phyloP scores from a whole-genome alignment of 345 rosid species.

The Stellera chamaejasme region DNA sequence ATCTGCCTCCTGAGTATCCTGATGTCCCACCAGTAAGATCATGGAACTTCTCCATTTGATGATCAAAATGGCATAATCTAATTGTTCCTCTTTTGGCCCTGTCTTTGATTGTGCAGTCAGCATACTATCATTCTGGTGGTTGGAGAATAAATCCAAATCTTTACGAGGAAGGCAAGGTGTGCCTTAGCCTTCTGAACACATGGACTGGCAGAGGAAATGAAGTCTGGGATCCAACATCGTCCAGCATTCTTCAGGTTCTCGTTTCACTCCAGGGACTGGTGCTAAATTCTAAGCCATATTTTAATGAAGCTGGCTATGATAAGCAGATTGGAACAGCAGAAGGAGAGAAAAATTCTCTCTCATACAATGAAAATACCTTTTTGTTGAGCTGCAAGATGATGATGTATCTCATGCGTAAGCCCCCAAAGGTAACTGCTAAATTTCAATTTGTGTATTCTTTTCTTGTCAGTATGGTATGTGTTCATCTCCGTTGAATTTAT shows the following conservation, averaged over 20 bases:
- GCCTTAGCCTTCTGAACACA: slow-evolving; percentile 96
- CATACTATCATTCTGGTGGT: slow-evolving; percentile 94
- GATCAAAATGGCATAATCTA: not conserved
- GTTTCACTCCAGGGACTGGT: slow-evolving; percentile 98
- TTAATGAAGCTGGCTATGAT: slow-evolving; percentile 98
- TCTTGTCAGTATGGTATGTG: not conserved
- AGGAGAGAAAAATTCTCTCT: slow-evolving; percentile 91
- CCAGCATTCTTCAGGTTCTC: slow-evolving; percentile 97
- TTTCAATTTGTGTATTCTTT: not conserved
- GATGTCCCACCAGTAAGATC: slow-evolving; percentile 70
- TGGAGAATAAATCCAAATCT: slow-evolving; percentile 95
- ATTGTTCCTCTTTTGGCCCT: slow-evolving; percentile 9
- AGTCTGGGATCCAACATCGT: slow-evolving; percentile 90
- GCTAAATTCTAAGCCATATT: slow-evolving; percentile 92
- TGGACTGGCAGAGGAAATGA: slow-evolving; percentile 97
- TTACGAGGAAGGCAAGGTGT: slow-evolving; percentile 94
- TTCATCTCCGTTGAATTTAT: no score
- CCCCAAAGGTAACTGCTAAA: slow-evolving; percentile 62
- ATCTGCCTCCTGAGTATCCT: slow-evolving; percentile 83
- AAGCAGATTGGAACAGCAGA: slow-evolving; percentile 92
- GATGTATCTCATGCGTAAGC: slow-evolving; percentile 85
- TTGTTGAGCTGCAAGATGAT: slow-evolving; percentile 89
- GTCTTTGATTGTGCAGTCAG: slow-evolving; percentile 51
- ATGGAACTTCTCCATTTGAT: slow-evolving; percentile 1
- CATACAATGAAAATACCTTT: slow-evolving; percentile 91